phyloP scores from a whole-genome alignment of 179 eudicot genomes.

The Drosera spatulata region DNA sequence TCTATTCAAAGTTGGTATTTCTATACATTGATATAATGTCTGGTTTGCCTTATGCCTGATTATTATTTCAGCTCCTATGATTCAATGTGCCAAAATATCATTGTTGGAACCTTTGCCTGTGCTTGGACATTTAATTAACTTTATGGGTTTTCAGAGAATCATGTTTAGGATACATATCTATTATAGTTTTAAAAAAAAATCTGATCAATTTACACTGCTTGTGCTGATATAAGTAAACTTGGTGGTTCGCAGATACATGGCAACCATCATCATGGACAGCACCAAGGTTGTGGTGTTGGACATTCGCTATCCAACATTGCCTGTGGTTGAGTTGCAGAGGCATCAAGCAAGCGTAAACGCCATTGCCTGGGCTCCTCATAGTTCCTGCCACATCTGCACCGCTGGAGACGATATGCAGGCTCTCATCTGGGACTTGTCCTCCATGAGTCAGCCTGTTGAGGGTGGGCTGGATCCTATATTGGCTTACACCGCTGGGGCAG shows the following conservation, averaged over 20 bases:
- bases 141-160: too few species aligned
- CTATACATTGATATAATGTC: too few species aligned
- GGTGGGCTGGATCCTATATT: constrained; percentile 77
- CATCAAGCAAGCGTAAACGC: constrained; percentile 75
- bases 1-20: too few species aligned
- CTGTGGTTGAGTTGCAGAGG: constrained; percentile 72
- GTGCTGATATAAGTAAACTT: too few species aligned
- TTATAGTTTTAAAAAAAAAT: too few species aligned
- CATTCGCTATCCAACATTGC: constrained; percentile 58
- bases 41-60: too few species aligned
- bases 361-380: constrained; percentile 84
- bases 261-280: constrained; percentile 75
- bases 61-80: too few species aligned
- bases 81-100: too few species aligned
- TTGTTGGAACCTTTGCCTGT: too few species aligned
- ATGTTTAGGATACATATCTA: too few species aligned
- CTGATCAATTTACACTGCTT: too few species aligned
- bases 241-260: constrained; percentile 64
- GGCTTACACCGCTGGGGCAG: constrained; percentile 76
- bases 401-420: constrained; percentile 88
- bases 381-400: constrained; percentile 70
- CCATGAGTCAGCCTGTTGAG: constrained; percentile 74
- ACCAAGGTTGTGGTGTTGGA: constrained; percentile 70
- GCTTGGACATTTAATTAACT: too few species aligned
- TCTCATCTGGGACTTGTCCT: constrained; percentile 67